These are phyloP conservation scores for Mesembryanthemum crystallinum DNA, from an alignment of 148 eudicot genomes.

Conservation along the genomic window DNA sequence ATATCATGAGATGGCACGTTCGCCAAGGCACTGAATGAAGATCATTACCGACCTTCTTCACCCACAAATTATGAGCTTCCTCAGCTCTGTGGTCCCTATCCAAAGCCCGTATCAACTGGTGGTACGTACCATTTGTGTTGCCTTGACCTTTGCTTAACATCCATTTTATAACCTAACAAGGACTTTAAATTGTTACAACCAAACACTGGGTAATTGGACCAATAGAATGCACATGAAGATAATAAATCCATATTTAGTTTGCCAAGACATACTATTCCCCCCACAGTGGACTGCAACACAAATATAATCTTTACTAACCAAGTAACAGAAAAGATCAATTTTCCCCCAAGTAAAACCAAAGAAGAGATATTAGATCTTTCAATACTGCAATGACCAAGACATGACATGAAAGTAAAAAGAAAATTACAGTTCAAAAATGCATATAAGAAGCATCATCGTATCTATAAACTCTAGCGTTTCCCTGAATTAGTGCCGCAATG, in stretches of 20 bases:
- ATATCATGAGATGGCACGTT: slow-evolving; percentile 72
- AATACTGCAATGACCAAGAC: too few relatives aligned
- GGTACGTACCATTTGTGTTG: slow-evolving; percentile 73
- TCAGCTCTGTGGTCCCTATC: slow-evolving; percentile 82
- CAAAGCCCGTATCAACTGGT: slow-evolving; percentile 75
- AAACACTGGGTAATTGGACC: background rate
- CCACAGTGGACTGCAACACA: background rate
- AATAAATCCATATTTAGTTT: background rate
- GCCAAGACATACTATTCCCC: background rate
- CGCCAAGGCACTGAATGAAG: slow-evolving; percentile 86
- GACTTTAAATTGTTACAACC: slow-evolving; percentile 1
- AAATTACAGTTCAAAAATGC: too few relatives aligned
- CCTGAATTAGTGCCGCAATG: too few relatives aligned
- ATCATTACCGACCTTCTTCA: slow-evolving; percentile 72
- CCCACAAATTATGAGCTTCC: slow-evolving; percentile 87
- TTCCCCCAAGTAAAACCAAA: too few relatives aligned
- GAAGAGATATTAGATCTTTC: too few relatives aligned
- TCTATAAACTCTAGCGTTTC: too few relatives aligned
- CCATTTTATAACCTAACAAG: slow-evolving; percentile 72
- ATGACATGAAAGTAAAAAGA: too few relatives aligned
- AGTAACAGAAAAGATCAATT: too few relatives aligned
- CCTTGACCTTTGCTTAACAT: slow-evolving; percentile 98
- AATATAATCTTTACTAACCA: background rate
- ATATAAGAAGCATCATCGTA: too few relatives aligned
- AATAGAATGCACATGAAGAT: background rate